Evolutionary conservation across 75 land plant genomes (phyloP).

Genomic region (Pinus albicaulis): DNA sequence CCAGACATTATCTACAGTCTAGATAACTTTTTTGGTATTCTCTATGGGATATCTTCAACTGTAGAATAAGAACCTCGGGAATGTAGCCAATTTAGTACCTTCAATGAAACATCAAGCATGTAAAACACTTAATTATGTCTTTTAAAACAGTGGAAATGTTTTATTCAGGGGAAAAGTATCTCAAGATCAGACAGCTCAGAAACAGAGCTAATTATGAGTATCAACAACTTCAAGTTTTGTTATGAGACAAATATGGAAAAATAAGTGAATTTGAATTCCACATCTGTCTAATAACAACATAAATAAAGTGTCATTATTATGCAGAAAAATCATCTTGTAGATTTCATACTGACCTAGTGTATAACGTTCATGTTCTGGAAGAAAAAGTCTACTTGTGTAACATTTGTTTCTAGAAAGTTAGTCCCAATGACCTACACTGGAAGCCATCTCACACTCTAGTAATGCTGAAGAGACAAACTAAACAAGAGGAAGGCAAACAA

Average conservation of each 20-base stretch:
- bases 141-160: background rate
- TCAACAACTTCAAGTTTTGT: too few relatives aligned
- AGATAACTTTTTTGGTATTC: background rate
- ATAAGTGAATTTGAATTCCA: background rate
- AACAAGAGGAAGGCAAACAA: background rate
- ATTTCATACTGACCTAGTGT: background rate
- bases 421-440: background rate
- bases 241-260: background rate
- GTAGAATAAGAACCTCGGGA: background rate
- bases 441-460: background rate
- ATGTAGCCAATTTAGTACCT: too few relatives aligned
- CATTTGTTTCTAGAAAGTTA: background rate
- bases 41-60: background rate
- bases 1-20: background rate
- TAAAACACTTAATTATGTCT: background rate
- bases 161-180: background rate
- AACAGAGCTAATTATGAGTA: background rate
- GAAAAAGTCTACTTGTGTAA: too few relatives aligned
- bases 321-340: background rate
- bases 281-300: background rate
- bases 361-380: background rate
- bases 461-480: background rate
- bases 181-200: background rate
- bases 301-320: background rate
- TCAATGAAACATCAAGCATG: background rate